Conservation (phyloP, 352 stramenopile species). For the Phytopythium oedochilum region DNA sequence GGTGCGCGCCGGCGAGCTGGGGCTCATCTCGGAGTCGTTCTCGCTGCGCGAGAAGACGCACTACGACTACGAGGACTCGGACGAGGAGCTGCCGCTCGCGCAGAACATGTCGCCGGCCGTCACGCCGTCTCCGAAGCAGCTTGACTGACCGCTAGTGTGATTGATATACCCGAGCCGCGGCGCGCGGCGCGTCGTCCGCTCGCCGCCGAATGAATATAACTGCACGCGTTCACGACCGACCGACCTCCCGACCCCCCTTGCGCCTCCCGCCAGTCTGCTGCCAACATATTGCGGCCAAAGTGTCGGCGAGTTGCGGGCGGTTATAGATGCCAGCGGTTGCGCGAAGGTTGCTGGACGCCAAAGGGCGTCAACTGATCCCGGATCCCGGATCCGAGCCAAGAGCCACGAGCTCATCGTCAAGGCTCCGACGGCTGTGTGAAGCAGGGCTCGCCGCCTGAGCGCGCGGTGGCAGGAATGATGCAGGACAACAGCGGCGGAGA, state of each 20-base stretch:
- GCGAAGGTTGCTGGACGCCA: neutral
- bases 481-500: conserved; percentile 45
- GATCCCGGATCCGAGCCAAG: neutral
- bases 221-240: neutral
- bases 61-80: conserved; percentile 65
- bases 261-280: no score
- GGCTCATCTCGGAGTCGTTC: conserved; percentile 37
- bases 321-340: neutral
- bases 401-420: no score
- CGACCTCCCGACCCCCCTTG: neutral
- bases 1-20: conserved; percentile 27
- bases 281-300: no score
- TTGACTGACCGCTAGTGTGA: no score
- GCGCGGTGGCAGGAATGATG: conserved; percentile 37
- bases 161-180: no score
- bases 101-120: conserved; percentile 54
- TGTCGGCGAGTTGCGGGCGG: no score
- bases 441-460: no score
- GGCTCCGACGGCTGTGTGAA: no score
- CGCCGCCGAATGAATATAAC: conserved; percentile 3
- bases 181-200: neutral
- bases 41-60: conserved; percentile 44
- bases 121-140: conserved; percentile 2
- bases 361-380: neutral
- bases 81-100: conserved; percentile 62